Percentiles rank a stretch among this genome's conserved stretches.
Evolutionary conservation across 108 stramenopile genomes (phyloP).

Genomic region (Epipyxis sp.): DNA sequence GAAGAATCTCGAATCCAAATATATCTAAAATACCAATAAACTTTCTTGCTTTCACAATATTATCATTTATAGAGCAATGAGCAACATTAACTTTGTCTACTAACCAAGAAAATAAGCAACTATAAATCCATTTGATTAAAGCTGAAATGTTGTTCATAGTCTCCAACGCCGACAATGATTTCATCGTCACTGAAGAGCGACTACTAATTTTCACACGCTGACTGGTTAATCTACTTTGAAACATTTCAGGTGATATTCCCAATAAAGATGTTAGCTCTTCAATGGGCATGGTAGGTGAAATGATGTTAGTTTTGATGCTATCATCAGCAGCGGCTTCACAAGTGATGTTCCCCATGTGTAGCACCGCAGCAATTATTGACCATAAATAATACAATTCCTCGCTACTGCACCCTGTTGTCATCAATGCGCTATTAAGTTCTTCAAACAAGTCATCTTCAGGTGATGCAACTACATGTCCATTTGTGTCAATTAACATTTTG

Average conservation of each 20-base stretch:
- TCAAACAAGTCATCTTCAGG: constrained; percentile 48
- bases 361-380: constrained; percentile 45
- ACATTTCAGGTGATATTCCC: constrained; percentile 38
- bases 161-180: constrained; percentile 44
- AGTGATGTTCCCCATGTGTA: constrained; percentile 53
- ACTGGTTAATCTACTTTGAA: constrained; percentile 35
- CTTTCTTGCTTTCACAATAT: constrained; percentile 3
- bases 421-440: constrained; percentile 63
- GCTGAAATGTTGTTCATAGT: constrained; percentile 49
- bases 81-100: constrained; percentile 51
- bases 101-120: constrained; percentile 50
- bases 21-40: constrained; percentile 95
- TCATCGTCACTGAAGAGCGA: constrained; percentile 15
- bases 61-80: not conserved
- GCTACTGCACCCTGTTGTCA: constrained; percentile 40
- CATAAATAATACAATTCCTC: constrained; percentile 43
- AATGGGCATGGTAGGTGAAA: constrained; percentile 34
- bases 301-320: not conserved
- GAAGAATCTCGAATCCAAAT: constrained; percentile 89
- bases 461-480: not conserved
- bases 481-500: not conserved
- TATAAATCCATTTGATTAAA: constrained; percentile 56
- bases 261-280: constrained; percentile 43
- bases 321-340: constrained; percentile 21
- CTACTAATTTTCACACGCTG: constrained; percentile 34